Conservation (phyloP, 140 eudicot species). For the Bidens hawaiensis region DNA sequence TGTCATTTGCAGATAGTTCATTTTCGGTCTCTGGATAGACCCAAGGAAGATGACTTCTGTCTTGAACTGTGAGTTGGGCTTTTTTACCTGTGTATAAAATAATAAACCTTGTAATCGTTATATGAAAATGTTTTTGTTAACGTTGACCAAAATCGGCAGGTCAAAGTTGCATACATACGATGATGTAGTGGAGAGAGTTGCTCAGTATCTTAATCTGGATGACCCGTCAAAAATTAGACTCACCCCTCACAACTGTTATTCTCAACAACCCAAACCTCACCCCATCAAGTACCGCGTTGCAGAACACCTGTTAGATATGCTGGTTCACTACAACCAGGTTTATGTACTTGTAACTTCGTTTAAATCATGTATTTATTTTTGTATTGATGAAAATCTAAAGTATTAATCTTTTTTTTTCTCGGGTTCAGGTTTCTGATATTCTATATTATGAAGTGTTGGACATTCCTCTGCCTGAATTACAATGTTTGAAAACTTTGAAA, state of each 20-base stretch:
- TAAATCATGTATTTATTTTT: background rate
- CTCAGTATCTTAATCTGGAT: slow-evolving; percentile 40
- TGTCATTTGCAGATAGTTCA: slow-evolving; percentile 35
- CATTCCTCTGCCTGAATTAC: slow-evolving; percentile 65
- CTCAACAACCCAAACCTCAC: slow-evolving; percentile 69
- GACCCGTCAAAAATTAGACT: slow-evolving; percentile 69
- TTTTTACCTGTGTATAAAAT: slow-evolving; percentile 1
- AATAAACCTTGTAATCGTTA: slow-evolving; percentile 10
- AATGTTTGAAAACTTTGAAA: slow-evolving; percentile 56
- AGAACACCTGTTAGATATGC: slow-evolving; percentile 55
- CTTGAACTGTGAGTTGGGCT: slow-evolving; percentile 47
- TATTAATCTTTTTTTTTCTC: background rate
- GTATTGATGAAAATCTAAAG: background rate
- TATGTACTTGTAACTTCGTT: too few species aligned
- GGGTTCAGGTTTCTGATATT: slow-evolving; percentile 51
- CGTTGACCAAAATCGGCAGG: slow-evolving; percentile 18
- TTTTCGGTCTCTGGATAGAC: slow-evolving; percentile 50
- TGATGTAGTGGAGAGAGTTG: slow-evolving; percentile 59
- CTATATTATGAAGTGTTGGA: slow-evolving; percentile 61
- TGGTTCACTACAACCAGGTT: slow-evolving; percentile 65
- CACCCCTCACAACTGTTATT: slow-evolving; percentile 64
- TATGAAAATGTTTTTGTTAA: background rate
- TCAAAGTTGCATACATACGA: slow-evolving; percentile 58
- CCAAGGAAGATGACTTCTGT: slow-evolving; percentile 56
- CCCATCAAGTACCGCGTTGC: slow-evolving; percentile 51